phyloP scores from a whole-genome alignment of 108 stramenopile genomes.

The Skeletonema menzelii region DNA sequence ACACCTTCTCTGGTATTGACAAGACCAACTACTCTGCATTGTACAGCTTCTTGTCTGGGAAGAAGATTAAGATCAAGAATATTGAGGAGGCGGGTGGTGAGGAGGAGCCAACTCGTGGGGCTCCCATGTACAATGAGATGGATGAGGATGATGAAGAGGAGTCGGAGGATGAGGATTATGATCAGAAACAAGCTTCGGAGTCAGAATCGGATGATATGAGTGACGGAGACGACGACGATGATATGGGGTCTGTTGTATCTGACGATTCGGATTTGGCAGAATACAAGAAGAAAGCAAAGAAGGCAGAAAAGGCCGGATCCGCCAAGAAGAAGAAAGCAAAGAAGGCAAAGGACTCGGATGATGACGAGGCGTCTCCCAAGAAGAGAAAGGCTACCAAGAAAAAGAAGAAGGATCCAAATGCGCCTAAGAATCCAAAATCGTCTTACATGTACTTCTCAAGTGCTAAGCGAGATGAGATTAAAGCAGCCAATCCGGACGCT shows the following conservation, averaged over 20 bases:
- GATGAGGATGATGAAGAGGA: constrained; percentile 49
- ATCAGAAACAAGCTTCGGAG: constrained; percentile 54
- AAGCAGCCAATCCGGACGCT: constrained; percentile 38
- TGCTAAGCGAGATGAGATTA: constrained; percentile 26
- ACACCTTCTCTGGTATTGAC: constrained; percentile 89
- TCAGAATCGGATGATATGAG: constrained; percentile 61
- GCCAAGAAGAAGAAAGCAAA: constrained; percentile 11
- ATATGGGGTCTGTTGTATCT: constrained; percentile 40
- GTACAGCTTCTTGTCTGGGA: constrained; percentile 86
- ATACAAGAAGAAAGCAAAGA: constrained; percentile 41
- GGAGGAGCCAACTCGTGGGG: constrained; percentile 14
- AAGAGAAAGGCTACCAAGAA: constrained; percentile 18
- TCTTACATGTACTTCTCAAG: constrained; percentile 33
- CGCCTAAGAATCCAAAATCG: constrained; percentile 28
- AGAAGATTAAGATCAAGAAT: constrained; percentile 92
- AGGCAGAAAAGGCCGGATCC: constrained; percentile 21
- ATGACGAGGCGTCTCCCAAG: constrained; percentile 6
- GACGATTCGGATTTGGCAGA: constrained; percentile 47
- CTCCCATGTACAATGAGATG: constrained; percentile 67
- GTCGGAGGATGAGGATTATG: constrained; percentile 63
- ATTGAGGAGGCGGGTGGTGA: constrained; percentile 61
- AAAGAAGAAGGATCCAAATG: constrained; percentile 49
- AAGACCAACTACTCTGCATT: constrained; percentile 84
- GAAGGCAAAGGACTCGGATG: constrained; percentile 20
- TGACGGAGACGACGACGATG: constrained; percentile 64